Percentiles rank a stretch among this genome's conserved stretches.
Conservation (phyloP, 139 green algal genomes). For the Chlorella sp. region DNA sequence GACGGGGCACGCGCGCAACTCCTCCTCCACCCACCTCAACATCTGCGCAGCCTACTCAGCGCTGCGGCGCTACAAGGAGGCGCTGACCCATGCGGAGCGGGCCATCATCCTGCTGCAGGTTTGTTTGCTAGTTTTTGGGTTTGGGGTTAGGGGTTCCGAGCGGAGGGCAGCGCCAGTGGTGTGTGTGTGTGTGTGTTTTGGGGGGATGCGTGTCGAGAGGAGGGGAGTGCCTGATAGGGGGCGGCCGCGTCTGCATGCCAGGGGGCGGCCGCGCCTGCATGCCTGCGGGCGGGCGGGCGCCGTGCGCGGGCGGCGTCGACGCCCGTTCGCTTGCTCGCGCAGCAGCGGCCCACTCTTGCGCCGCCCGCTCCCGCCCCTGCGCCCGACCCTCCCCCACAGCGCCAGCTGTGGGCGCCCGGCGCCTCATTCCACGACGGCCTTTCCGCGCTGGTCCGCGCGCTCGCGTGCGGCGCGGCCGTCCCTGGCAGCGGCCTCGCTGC, state of each 20-base stretch:
- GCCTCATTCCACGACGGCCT: slow-evolving; percentile 5
- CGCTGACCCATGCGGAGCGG: slow-evolving; percentile 35
- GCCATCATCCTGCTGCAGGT: slow-evolving; percentile 40
- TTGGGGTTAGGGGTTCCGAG: neutral
- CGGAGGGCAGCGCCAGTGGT: neutral
- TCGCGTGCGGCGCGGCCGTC: neutral
- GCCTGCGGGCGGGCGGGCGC: neutral
- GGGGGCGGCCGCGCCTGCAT: neutral
- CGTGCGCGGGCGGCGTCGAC: too few relatives aligned
- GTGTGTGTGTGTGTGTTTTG: neutral
- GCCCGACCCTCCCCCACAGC: too few relatives aligned
- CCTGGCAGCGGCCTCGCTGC: neutral
- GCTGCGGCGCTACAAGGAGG: slow-evolving; percentile 27
- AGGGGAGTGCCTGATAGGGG: neutral
- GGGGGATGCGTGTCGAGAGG: neutral
- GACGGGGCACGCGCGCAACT: slow-evolving; percentile 26
- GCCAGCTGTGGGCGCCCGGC: slow-evolving; percentile 6
- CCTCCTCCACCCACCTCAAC: slow-evolving; percentile 38
- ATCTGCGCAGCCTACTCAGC: slow-evolving; percentile 38
- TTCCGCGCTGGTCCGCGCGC: slow-evolving; percentile 7
- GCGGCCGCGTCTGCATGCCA: neutral
- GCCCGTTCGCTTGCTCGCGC: too few relatives aligned
- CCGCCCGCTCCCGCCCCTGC: too few relatives aligned
- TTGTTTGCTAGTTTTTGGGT: neutral
- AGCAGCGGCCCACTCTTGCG: too few relatives aligned